A percentile compares a stretch with the other conserved stretches of the same genome.
These are phyloP conservation scores for Lactifluus piperatus DNA, from an alignment of 768 basidiomycete species.

Conservation along the genomic window DNA sequence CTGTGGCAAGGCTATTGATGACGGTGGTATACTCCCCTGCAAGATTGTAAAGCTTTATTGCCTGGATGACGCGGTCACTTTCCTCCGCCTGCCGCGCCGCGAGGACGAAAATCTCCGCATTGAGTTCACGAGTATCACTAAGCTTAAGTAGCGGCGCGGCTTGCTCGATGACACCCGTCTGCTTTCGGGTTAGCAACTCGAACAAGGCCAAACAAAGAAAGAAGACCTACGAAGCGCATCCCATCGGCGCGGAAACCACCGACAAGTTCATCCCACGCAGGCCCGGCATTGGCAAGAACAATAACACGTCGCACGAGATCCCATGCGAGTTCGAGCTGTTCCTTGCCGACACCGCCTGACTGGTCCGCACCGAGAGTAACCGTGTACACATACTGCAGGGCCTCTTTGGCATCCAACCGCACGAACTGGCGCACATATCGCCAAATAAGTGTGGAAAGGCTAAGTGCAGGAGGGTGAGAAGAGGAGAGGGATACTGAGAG, in stretches of 20 bases:
- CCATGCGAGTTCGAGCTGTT: slow-evolving; percentile 78
- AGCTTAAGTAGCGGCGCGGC: slow-evolving; percentile 70
- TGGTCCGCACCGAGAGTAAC: slow-evolving; percentile 74
- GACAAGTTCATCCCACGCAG: slow-evolving; percentile 87
- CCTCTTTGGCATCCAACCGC: slow-evolving; percentile 87
- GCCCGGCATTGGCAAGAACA: slow-evolving; percentile 66
- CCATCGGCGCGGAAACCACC: slow-evolving; percentile 90
- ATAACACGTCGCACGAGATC: slow-evolving; percentile 73
- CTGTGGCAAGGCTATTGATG: slow-evolving; percentile 76
- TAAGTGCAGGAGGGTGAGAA: slow-evolving; percentile 61
- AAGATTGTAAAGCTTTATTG: slow-evolving; percentile 92
- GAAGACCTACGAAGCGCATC: slow-evolving; percentile 65
- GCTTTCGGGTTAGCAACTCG: slow-evolving; percentile 1
- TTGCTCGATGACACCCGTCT: slow-evolving; percentile 87
- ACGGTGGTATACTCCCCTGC: slow-evolving; percentile 88
- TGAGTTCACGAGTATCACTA: slow-evolving; percentile 54
- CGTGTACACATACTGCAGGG: slow-evolving; percentile 90
- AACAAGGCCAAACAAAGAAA: neutral
- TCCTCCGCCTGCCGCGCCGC: slow-evolving; percentile 78
- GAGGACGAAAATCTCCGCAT: slow-evolving; percentile 71
- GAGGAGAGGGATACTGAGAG: slow-evolving; percentile 60
- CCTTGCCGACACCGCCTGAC: slow-evolving; percentile 59
- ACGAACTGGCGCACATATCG: slow-evolving; percentile 90
- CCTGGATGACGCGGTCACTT: slow-evolving; percentile 79
- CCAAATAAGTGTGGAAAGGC: slow-evolving; percentile 80